Conservation (phyloP, 2,329 filamentous ascomycete genomes). For the Pseudogymnoascus sp. region DNA sequence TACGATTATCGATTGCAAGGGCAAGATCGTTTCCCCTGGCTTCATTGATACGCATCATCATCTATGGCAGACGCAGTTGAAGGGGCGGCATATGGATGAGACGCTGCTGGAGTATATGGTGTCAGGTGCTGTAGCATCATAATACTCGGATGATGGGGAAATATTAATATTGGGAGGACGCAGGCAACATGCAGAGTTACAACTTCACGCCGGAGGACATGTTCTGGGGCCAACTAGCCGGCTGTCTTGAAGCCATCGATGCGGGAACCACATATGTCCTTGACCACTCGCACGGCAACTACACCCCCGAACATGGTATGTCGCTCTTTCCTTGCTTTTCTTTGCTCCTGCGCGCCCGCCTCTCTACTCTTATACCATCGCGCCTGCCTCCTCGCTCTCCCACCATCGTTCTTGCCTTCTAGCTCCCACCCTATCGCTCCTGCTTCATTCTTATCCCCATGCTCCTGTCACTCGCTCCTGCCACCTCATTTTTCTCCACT, state of each 20-base stretch:
- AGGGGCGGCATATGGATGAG: constrained; percentile 33
- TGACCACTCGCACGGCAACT: constrained; percentile 32
- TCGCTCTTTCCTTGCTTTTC: constrained; percentile 1
- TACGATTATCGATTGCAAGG: constrained; percentile 32
- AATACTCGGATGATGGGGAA: background rate
- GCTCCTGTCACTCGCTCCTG: constrained; percentile 9
- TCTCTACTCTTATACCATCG: background rate
- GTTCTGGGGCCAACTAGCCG: constrained; percentile 39
- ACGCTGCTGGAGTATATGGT: constrained; percentile 37
- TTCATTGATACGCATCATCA: constrained; percentile 34
- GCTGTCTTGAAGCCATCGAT: constrained; percentile 35
- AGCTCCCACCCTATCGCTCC: background rate
- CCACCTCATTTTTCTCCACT: background rate
- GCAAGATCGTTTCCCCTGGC: constrained; percentile 31
- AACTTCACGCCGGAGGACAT: constrained; percentile 36
- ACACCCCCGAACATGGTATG: constrained; percentile 28
- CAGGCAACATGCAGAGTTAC: constrained; percentile 33
- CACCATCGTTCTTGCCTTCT: background rate
- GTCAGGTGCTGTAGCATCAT: constrained; percentile 24
- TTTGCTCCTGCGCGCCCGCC: constrained; percentile 11
- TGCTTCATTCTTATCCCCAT: background rate
- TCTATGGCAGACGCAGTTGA: constrained; percentile 30
- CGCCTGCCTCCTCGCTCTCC: background rate
- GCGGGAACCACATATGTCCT: constrained; percentile 38
- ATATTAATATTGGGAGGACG: background rate